phyloP scores from a whole-genome alignment of 2,329 filamentous ascomycete species.

The Fusarium miscanthi region DNA sequence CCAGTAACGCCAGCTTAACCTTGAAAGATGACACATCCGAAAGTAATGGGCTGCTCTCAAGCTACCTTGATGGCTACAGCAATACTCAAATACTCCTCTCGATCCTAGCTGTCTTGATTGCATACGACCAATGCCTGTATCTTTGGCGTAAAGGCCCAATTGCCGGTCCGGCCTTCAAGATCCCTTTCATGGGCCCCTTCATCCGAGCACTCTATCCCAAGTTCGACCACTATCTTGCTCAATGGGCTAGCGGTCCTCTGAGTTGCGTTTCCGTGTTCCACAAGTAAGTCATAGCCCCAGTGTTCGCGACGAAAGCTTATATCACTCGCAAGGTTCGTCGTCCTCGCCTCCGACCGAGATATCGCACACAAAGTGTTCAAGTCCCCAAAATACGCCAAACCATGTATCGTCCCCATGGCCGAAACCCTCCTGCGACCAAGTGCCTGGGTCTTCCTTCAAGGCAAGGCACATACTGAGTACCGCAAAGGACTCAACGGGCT shows the following conservation, averaged over 20 bases:
- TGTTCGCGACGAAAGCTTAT: accelerated
- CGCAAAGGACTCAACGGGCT: slow-evolving; percentile 79
- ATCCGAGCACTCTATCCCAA: slow-evolving; percentile 79
- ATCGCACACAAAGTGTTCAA: slow-evolving; percentile 87
- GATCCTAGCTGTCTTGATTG: slow-evolving; percentile 47
- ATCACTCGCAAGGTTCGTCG: slow-evolving; percentile 70
- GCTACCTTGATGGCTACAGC: slow-evolving; percentile 15
- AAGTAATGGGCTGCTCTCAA: slow-evolving; percentile 8
- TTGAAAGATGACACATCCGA: background rate
- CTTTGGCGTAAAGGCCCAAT: slow-evolving; percentile 71
- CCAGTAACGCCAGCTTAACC: slow-evolving; percentile 5
- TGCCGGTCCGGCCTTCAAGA: slow-evolving; percentile 71
- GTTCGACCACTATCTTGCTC: slow-evolving; percentile 77
- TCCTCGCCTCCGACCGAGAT: slow-evolving; percentile 81
- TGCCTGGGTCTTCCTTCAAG: slow-evolving; percentile 84
- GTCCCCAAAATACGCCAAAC: slow-evolving; percentile 78
- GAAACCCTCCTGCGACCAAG: slow-evolving; percentile 74
- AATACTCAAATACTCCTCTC: slow-evolving; percentile 42
- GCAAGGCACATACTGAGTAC: slow-evolving; percentile 80
- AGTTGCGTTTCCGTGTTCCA: slow-evolving; percentile 89
- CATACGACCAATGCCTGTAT: slow-evolving; percentile 64
- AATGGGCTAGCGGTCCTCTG: slow-evolving; percentile 82
- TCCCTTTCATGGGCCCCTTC: slow-evolving; percentile 80
- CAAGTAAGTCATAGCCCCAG: slow-evolving; percentile 64
- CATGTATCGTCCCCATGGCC: slow-evolving; percentile 81